These are phyloP conservation scores for Camillea tinctor DNA, from an alignment of 2,329 filamentous ascomycete genomes.

Conservation along the genomic window DNA sequence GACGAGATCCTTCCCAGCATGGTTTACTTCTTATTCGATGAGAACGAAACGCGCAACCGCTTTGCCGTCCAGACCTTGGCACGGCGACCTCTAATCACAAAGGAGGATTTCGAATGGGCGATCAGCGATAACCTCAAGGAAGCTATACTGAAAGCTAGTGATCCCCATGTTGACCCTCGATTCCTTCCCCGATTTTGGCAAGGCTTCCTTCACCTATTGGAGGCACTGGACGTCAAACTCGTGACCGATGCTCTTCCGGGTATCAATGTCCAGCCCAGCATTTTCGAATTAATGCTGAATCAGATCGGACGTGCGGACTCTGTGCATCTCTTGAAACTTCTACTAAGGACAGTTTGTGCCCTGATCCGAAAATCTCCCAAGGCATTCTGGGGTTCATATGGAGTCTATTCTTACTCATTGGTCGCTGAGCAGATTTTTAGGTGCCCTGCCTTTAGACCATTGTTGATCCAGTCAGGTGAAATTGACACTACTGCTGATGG, in stretches of 20 bases:
- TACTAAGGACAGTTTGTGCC: conserved; percentile 68
- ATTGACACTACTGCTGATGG: conserved; percentile 50
- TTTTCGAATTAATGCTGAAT: conserved; percentile 60
- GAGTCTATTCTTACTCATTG: conserved; percentile 73
- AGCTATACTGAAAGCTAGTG: conserved; percentile 62
- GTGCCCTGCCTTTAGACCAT: conserved; percentile 62
- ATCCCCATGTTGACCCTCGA: conserved; percentile 38
- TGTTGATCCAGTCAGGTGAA: conserved; percentile 61
- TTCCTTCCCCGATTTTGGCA: conserved; percentile 75
- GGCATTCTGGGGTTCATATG: conserved; percentile 87
- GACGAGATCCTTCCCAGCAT: conserved; percentile 75
- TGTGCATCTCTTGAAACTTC: conserved; percentile 61
- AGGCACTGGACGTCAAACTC: conserved; percentile 68
- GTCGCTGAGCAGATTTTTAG: conserved; percentile 83
- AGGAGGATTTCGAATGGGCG: conserved; percentile 82
- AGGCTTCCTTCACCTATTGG: conserved; percentile 72
- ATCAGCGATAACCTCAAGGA: conserved; percentile 70
- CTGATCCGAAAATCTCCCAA: conserved; percentile 73
- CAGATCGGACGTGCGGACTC: conserved; percentile 51
- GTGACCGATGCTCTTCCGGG: conserved; percentile 76
- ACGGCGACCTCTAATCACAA: conserved; percentile 61
- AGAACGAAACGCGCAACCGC: conserved; percentile 58
- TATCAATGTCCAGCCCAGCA: conserved; percentile 74
- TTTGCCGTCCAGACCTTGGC: conserved; percentile 72
- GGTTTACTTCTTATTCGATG: conserved; percentile 79